Evolutionary conservation across 306 rosid species (phyloP).

Genomic region (Cyclanthera cordifolia): DNA sequence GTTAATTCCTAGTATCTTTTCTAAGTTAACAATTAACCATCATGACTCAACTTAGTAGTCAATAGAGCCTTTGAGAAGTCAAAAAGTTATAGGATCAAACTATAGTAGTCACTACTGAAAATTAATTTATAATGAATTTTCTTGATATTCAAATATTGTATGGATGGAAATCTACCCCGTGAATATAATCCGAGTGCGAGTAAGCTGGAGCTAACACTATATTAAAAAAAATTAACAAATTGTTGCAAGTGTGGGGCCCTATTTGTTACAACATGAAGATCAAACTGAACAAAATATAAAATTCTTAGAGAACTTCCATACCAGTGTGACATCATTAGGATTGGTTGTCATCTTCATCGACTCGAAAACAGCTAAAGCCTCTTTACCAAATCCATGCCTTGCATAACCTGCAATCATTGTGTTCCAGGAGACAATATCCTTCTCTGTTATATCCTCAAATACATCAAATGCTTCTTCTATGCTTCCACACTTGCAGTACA

Average conservation of each 20-base stretch:
- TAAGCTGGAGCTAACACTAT: too few species aligned
- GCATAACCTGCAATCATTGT: constrained; percentile 69
- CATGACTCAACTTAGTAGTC: too few species aligned
- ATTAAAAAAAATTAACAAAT: constrained; percentile 2
- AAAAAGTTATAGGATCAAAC: too few species aligned
- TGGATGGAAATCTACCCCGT: too few species aligned
- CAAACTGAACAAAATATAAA: constrained; percentile 6
- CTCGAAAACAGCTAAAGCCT: constrained; percentile 51
- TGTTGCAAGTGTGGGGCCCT: background rate
- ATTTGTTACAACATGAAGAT: background rate
- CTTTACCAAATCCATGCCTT: constrained; percentile 73
- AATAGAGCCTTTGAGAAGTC: too few species aligned
- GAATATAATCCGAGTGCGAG: too few species aligned
- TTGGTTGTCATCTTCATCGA: constrained; percentile 50
- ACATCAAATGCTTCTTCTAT: constrained; percentile 53
- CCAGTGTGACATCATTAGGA: constrained; percentile 72
- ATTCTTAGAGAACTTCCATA: constrained; percentile 12
- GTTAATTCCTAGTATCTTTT: background rate
- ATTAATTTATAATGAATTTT: too few species aligned
- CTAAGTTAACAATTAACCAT: too few species aligned
- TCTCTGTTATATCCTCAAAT: constrained; percentile 55
- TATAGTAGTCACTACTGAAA: too few species aligned
- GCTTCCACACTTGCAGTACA: constrained; percentile 78
- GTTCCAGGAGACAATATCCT: constrained; percentile 79
- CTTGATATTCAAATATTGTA: too few species aligned